phyloP scores from a whole-genome alignment of 176 grass and related monocot species.

The Puccinellia tenuiflora region DNA sequence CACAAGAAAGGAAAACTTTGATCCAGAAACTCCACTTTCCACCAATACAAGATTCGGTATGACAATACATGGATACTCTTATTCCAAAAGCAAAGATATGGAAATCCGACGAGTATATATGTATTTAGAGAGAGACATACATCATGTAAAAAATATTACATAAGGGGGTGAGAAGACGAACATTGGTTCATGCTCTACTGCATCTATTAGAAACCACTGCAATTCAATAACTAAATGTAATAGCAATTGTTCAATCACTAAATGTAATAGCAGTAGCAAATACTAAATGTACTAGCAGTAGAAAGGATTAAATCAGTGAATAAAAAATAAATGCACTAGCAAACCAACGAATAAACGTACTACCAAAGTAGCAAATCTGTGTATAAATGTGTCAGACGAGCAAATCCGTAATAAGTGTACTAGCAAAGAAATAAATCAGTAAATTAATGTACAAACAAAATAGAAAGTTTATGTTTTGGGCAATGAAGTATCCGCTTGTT shows the following conservation, averaged over 20 bases:
- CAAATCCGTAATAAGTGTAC: not conserved
- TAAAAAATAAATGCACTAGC: not conserved
- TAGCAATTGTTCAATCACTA: not conserved
- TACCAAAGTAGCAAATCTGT: not conserved
- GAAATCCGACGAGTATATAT: not conserved
- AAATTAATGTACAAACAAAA: not conserved
- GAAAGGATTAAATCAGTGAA: not conserved
- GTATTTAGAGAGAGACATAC: not conserved
- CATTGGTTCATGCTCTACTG: not conserved
- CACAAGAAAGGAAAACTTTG: not conserved
- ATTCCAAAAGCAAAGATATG: not conserved
- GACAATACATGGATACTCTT: not conserved
- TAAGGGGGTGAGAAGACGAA: not conserved
- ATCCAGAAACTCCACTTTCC: not conserved
- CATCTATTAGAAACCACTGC: not conserved
- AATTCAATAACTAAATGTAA: not conserved
- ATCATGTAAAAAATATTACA: not conserved
- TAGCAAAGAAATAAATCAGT: not conserved
- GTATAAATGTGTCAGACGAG: not conserved
- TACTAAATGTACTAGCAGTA: not conserved
- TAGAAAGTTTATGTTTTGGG: not conserved
- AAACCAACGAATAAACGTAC: not conserved
- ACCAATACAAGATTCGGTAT: not conserved
- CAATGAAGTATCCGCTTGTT: not conserved
- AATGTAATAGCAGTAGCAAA: not conserved